Conservation (phyloP, 441 rosid species). For the Adansonia rubrostipa region DNA sequence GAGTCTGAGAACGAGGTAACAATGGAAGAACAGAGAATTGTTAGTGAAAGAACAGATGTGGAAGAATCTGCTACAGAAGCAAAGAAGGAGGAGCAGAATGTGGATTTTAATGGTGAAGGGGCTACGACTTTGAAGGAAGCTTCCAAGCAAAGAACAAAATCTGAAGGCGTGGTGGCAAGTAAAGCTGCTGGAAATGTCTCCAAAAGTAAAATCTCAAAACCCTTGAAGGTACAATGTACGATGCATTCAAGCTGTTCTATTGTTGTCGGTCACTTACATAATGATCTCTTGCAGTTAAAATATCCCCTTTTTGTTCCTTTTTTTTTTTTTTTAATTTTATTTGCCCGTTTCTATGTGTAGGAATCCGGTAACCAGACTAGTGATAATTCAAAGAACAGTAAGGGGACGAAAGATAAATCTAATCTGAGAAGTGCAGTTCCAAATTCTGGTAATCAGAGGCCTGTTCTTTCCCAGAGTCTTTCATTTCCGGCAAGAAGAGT, state of each 20-base stretch:
- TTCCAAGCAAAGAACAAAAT: constrained; percentile 34
- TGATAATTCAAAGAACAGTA: constrained; percentile 43
- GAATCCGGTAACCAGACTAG: constrained; percentile 36
- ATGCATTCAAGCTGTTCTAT: constrained; percentile 23
- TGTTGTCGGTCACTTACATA: background rate
- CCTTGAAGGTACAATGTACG: constrained; percentile 45
- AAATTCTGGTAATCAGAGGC: constrained; percentile 47
- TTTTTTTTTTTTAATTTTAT: background rate
- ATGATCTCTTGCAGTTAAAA: background rate
- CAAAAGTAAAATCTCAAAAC: constrained; percentile 44
- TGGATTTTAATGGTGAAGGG: constrained; percentile 27
- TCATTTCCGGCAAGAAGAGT: constrained; percentile 68
- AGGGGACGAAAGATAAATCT: constrained; percentile 48
- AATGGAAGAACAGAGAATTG: constrained; percentile 44
- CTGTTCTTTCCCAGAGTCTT: constrained; percentile 62
- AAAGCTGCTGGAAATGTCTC: constrained; percentile 37
- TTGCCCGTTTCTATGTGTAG: constrained; percentile 38
- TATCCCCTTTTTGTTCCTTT: background rate
- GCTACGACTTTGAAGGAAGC: constrained; percentile 33
- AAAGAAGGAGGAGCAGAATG: constrained; percentile 41
- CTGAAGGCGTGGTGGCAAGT: constrained; percentile 31
- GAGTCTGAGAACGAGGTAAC: constrained; percentile 49
- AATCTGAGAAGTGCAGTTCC: constrained; percentile 46
- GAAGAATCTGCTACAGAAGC: constrained; percentile 38
- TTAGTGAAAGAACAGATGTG: constrained; percentile 30